phyloP scores from a whole-genome alignment of 768 basidiomycete genomes.

The Hericium rajendrae region DNA sequence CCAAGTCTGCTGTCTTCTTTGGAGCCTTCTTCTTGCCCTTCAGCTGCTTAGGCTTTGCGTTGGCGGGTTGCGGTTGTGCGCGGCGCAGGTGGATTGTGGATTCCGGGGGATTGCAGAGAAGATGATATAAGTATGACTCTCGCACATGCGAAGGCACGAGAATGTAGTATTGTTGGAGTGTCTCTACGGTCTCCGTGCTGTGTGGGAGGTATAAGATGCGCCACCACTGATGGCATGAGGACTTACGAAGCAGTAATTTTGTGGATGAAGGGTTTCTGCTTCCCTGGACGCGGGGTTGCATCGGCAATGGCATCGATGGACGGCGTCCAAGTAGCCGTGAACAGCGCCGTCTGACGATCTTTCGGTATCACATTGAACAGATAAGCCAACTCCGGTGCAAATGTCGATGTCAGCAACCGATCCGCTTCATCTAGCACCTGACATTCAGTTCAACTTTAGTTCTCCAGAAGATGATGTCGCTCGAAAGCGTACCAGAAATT shows the following conservation, averaged over 20 bases:
- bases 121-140: slow-evolving; percentile 83
- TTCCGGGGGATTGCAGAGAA: slow-evolving; percentile 84
- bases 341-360: slow-evolving; percentile 91
- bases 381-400: slow-evolving; percentile 73
- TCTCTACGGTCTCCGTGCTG: slow-evolving; percentile 85
- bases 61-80: slow-evolving; percentile 26
- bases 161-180: slow-evolving; percentile 80
- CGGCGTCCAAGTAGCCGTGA: slow-evolving; percentile 89
- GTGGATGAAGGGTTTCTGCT: slow-evolving; percentile 81
- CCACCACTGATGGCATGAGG: not conserved
- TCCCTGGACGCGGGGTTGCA: slow-evolving; percentile 69
- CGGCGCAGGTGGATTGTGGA: slow-evolving; percentile 60
- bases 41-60: slow-evolving; percentile 10
- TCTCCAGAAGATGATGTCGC: not conserved
- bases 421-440: slow-evolving; percentile 97
- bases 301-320: slow-evolving; percentile 73
- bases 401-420: slow-evolving; percentile 80
- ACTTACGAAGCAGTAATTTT: slow-evolving; percentile 65
- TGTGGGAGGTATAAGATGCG: not conserved
- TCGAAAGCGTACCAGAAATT: slow-evolving; percentile 57
- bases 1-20: slow-evolving; percentile 27
- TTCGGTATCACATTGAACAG: slow-evolving; percentile 71
- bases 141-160: slow-evolving; percentile 93
- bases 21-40: slow-evolving; percentile 14
- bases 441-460: not conserved